A percentile compares a stretch with the other conserved stretches of the same genome.
Evolutionary conservation across 345 rosid species (phyloP).

Genomic region (Aquilaria yunnanensis): DNA sequence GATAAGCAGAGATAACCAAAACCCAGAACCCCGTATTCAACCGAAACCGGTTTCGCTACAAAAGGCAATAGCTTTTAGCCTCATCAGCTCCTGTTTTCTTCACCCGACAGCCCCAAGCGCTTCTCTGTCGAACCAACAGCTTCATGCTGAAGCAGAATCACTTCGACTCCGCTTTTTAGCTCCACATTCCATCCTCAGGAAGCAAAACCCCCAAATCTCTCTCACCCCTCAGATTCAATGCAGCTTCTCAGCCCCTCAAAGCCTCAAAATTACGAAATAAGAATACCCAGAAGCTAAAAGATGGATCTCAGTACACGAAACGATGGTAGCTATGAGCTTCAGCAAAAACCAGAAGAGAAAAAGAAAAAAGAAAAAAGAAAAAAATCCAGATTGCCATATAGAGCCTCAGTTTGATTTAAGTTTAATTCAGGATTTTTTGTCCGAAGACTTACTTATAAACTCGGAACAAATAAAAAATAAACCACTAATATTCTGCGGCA

Average conservation of each 20-base stretch:
- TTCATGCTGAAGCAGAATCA: conserved; percentile 16
- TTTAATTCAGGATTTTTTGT: conserved; percentile 24
- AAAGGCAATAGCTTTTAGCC: conserved; percentile 40
- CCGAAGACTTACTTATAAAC: background rate
- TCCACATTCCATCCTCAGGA: conserved; percentile 30
- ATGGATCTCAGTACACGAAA: no score
- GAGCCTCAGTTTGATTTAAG: conserved; percentile 53
- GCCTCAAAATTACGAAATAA: background rate
- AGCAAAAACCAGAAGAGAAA: no score
- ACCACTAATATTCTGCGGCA: no score
- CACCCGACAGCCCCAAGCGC: conserved; percentile 17
- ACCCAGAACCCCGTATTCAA: conserved; percentile 19
- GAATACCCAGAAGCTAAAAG: no score
- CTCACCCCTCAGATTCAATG: conserved; percentile 3
- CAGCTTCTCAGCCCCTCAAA: conserved; percentile 4
- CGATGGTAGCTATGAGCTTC: no score
- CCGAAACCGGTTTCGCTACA: conserved; percentile 56
- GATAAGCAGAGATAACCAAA: background rate
- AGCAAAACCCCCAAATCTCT: conserved; percentile 6
- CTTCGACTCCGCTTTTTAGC: conserved; percentile 4
- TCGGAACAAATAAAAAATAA: no score
- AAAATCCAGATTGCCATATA: conserved; percentile 10
- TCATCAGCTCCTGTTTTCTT: conserved; percentile 37
- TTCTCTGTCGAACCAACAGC: conserved; percentile 11
- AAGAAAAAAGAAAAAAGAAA: background rate